Evolutionary conservation across 192 early-diverging fungal species (phyloP), one percentile per base, ranked within the genome.

Genomic region (Geranomyces variabilis): DNA sequence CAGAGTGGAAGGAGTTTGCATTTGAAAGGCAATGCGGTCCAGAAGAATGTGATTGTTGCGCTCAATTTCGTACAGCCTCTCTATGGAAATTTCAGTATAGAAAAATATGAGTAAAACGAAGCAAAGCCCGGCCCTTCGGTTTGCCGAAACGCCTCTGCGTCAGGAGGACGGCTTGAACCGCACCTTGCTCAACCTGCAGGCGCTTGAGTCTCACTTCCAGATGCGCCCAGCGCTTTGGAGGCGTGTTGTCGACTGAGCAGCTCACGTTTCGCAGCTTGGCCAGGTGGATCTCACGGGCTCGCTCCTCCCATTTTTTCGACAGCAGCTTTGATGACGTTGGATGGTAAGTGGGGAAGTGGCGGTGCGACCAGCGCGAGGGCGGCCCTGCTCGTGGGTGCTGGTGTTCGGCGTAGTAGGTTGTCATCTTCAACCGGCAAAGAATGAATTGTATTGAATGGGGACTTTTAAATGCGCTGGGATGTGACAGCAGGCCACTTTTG

Each of bases 111-210:
- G 9, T 61, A 1, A 26, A 43, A 26, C n/a, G 56, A 1, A 0
- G 33, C 56, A 22, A 26, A 48, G 8, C 19, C 28, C n/a, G 45
- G 10, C 12, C 15, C 51, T 28, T 67, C 14, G 48, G 31, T 5
- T 48, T 41, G 30, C n/a, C n/a, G n/a, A n/a, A n/a, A n/a, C n/a
- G n/a, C n/a, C n/a, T n/a, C 46, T n/a, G 46, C n/a, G 13, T n/a
- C 46, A 12, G n/a, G 7, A 55, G 51, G 28, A 8, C 21, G 15
- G 3, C 15, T 8, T 55, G 7, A 28, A 55, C 3, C 73, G 21
- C 33, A 86, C 84, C 84, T 80, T 82, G 79, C 69, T 84, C 78
- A 47, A 79, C 65, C 74, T 80, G 76, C 30, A 82, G 47, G 26
- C 70, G 64, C 66, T 83, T 82, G 53, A 84, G 55, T 41, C 79